phyloP scores from a whole-genome alignment of 257 asterid species.

The Coffea eugenioides region DNA sequence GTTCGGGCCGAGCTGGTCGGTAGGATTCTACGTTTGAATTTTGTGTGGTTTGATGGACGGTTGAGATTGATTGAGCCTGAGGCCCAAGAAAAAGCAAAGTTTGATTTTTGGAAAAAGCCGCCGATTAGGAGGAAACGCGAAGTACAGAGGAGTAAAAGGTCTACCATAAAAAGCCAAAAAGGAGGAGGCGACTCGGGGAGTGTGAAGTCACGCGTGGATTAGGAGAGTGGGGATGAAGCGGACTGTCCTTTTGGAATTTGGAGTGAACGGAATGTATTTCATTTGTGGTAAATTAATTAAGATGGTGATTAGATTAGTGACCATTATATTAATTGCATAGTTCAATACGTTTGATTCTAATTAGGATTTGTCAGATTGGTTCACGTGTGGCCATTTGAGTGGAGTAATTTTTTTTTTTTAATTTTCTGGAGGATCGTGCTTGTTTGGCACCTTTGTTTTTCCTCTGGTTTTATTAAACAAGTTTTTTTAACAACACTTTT shows the following conservation, averaged over 20 bases:
- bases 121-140: neutral
- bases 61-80: constrained; percentile 9
- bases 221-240: neutral
- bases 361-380: too few relatives aligned
- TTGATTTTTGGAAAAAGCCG: neutral
- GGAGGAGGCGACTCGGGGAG: neutral
- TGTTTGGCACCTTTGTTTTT: too few relatives aligned
- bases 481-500: too few relatives aligned
- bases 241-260: neutral
- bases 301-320: neutral
- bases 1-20: too few relatives aligned
- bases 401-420: too few relatives aligned
- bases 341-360: neutral
- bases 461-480: too few relatives aligned
- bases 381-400: too few relatives aligned
- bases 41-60: neutral
- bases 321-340: too few relatives aligned
- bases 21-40: neutral
- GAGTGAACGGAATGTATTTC: neutral
- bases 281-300: neutral
- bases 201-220: neutral
- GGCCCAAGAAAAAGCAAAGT: too few relatives aligned
- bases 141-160: too few relatives aligned
- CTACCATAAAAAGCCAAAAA: too few relatives aligned
- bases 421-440: too few relatives aligned